These are phyloP conservation scores for Coemansia sp. DNA, from an alignment of 192 early-diverging fungal genomes.

Conservation along the genomic window DNA sequence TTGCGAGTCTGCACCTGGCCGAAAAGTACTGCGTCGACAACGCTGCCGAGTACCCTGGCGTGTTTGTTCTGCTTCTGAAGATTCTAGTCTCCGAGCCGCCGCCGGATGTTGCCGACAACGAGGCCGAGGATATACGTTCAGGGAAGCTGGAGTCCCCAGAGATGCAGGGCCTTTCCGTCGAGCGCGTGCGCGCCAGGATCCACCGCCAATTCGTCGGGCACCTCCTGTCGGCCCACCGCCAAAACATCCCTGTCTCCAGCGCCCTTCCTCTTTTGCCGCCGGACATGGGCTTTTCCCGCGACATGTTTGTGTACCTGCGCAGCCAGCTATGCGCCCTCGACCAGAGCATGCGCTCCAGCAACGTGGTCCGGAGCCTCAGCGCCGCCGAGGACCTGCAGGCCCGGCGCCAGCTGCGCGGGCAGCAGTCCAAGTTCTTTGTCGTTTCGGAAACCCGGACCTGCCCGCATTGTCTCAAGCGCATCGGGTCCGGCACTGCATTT, in stretches of 20 bases:
- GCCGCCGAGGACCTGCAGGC: slow-evolving; percentile 36
- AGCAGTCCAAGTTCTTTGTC: slow-evolving; percentile 25
- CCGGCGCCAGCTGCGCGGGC: slow-evolving; percentile 20
- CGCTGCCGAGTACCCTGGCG: slow-evolving; percentile 9
- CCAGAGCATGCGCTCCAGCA: slow-evolving; percentile 28
- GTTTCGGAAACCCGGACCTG: slow-evolving; percentile 41
- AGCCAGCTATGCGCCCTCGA: slow-evolving; percentile 47
- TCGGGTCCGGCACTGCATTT: slow-evolving; percentile 45
- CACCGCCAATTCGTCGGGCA: slow-evolving; percentile 37
- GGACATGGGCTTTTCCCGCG: slow-evolving; percentile 39
- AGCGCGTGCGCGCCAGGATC: slow-evolving; percentile 9
- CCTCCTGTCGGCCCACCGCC: slow-evolving; percentile 27
- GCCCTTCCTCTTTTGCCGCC: slow-evolving; percentile 39
- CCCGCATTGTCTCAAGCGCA: slow-evolving; percentile 50
- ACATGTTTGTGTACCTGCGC: slow-evolving; percentile 51
- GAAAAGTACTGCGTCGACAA: slow-evolving; percentile 63
- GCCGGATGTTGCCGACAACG: slow-evolving; percentile 26
- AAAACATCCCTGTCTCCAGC: slow-evolving; percentile 25
- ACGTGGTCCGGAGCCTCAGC: slow-evolving; percentile 28
- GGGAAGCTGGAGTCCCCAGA: background rate
- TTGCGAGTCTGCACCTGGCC: slow-evolving; percentile 51
- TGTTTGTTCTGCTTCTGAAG: slow-evolving; percentile 37
- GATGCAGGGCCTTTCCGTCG: background rate
- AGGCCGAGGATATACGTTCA: slow-evolving; percentile 12
- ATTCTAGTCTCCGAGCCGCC: slow-evolving; percentile 25